A percentile compares a stretch with the other conserved stretches of the same genome.
These are phyloP conservation scores for Aspergillus awamori DNA, from an alignment of 2,329 filamentous ascomycete species.

Conservation along the genomic window DNA sequence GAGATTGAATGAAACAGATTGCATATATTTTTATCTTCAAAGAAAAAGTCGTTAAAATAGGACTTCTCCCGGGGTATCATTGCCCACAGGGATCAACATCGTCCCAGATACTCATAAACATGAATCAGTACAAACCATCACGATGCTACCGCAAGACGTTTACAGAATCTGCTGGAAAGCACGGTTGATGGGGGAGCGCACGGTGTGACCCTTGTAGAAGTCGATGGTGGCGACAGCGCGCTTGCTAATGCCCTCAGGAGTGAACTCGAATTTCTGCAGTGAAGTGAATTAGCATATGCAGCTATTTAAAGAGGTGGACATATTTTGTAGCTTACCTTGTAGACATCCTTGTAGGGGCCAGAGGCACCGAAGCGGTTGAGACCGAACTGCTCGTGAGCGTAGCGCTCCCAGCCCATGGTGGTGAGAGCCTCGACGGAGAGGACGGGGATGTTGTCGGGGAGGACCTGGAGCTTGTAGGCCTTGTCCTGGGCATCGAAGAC, in stretches of 20 bases:
- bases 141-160: conserved; percentile 31
- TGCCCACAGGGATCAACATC: conserved; percentile 20
- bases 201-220: conserved; percentile 95
- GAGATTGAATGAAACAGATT: neutral
- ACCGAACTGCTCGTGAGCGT: conserved; percentile 98
- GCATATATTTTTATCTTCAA: conserved; percentile 17
- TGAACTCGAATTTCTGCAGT: conserved; percentile 95
- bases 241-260: conserved; percentile 93
- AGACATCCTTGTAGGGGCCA: conserved; percentile 96
- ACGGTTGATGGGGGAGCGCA: conserved; percentile 94
- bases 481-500: conserved; percentile 92
- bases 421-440: conserved; percentile 95
- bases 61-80: conserved; percentile 14
- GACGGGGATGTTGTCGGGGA: conserved; percentile 91
- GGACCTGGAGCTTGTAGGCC: conserved; percentile 90
- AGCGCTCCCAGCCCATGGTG: conserved; percentile 98
- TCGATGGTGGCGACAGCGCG: conserved; percentile 87
- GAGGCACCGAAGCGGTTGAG: conserved; percentile 98
- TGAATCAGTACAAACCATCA: conserved; percentile 28
- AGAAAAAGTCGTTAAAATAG: conserved; percentile 27
- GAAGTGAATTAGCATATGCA: conserved; percentile 15
- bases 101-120: conserved; percentile 32
- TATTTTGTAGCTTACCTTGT: conserved; percentile 66
- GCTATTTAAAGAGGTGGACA: neutral
- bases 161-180: conserved; percentile 98